Base-by-base conservation (phyloP, 2,329 filamentous ascomycete species). In the Cladophialophora immunda region DNA sequence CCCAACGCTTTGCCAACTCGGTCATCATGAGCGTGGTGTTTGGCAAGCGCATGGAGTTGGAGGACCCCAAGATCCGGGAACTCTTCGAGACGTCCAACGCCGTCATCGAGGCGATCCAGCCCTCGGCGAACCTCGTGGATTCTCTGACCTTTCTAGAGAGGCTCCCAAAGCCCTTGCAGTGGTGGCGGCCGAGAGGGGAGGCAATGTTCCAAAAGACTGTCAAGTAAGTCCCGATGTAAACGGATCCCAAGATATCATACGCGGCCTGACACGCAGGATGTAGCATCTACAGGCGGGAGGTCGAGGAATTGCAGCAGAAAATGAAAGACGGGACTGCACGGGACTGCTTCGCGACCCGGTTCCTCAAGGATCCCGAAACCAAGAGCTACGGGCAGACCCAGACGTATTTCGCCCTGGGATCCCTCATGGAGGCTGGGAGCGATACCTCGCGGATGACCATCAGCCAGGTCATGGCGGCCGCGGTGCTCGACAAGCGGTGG, bases 371-470 rank as follows among this genome's bases (percentile, higher is more conserved):
- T 71, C 30, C 73, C 62, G 8, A 74, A 74, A 61, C 81, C 72
- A 69, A 72, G 66, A 3, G 78, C 75, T 3, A 68, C 32, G 76
- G 79, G 1, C 73, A 78, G 25, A 76, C 80, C 30, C 73, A 75
- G n/a, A 82, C 81, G 77, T 81, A 80, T 36, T 71, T 80, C 27
- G 76, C 77, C 4, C 62, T 70, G 2, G 75, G 78, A 63, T 74
- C 76, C 17, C 70, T 83, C 9, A 76, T 84, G 65, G 83, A 83
- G 30, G 84, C 82, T 11, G 81, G 84, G 30, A 84, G 78, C 4
- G 84, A 86, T 67, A 86, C 84, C 0, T 85, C 83, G 0, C 80
- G 82, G 0, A 81, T 79, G 15, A 83, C 81, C 0, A 75, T 85
- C 22, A 76, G 78, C 36, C 82, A 81, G 66, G 80, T 78, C 17